Evolutionary conservation across 2,329 filamentous ascomycete species (phyloP).

Genomic region (Penicillium sp.): DNA sequence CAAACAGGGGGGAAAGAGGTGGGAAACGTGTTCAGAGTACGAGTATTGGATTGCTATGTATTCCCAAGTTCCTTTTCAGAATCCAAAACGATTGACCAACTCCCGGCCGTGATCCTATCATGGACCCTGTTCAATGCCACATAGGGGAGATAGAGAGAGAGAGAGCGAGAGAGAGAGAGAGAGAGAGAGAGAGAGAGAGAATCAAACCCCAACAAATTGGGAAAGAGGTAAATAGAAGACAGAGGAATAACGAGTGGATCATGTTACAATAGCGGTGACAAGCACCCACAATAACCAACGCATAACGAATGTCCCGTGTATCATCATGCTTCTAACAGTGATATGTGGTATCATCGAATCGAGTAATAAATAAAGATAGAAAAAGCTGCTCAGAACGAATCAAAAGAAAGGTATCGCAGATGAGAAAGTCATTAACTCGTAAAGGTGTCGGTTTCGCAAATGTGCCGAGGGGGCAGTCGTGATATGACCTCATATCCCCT

Average conservation of each 20-base stretch:
- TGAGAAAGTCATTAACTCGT: constrained; percentile 21
- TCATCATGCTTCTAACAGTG: constrained; percentile 27
- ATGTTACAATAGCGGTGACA: constrained; percentile 8
- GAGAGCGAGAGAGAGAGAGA: not conserved
- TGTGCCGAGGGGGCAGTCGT: not conserved
- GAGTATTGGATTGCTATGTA: not conserved
- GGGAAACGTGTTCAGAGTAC: not conserved
- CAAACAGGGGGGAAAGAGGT: not conserved
- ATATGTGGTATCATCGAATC: constrained; percentile 29
- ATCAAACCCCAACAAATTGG: not conserved
- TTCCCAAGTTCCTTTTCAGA: not conserved
- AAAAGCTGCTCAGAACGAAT: not conserved
- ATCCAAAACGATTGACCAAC: not conserved
- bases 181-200: not conserved
- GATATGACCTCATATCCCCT: not conserved
- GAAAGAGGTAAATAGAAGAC: not conserved
- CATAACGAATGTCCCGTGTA: constrained; percentile 25
- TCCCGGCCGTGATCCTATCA: not conserved
- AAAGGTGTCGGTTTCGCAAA: constrained; percentile 6
- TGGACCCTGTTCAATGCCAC: not conserved
- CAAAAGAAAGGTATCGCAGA: constrained; percentile 21
- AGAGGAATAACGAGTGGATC: constrained; percentile 15
- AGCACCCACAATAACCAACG: not conserved
- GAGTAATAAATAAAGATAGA: constrained; percentile 3
- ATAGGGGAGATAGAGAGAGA: not conserved